phyloP scores from a whole-genome alignment of 1,284 basidiomycete species.

The Puccinia hordei region DNA sequence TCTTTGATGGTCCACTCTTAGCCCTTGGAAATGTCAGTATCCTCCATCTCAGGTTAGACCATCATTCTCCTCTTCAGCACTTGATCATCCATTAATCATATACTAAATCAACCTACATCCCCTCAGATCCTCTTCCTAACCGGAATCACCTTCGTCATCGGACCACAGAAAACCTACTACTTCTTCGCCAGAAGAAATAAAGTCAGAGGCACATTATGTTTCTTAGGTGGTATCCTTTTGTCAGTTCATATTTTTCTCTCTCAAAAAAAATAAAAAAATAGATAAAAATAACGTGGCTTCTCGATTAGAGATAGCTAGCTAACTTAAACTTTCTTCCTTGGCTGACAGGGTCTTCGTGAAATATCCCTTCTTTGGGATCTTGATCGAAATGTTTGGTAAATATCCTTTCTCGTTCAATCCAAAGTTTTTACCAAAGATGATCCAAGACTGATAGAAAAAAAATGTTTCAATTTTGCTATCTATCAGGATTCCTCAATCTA shows the following conservation, averaged over 20 bases:
- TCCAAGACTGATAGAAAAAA: not conserved
- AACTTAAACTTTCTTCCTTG: not conserved
- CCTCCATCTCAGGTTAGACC: slow-evolving; percentile 18
- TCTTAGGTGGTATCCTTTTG: slow-evolving; percentile 58
- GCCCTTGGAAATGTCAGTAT: slow-evolving; percentile 80
- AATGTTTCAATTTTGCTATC: no score
- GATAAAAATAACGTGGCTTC: no score
- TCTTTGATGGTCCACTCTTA: slow-evolving; percentile 95
- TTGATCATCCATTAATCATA: not conserved
- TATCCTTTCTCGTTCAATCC: slow-evolving; percentile 66
- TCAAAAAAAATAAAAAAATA: no score
- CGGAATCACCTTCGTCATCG: slow-evolving; percentile 89
- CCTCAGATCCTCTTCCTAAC: slow-evolving; percentile 74
- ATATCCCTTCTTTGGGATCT: slow-evolving; percentile 89
- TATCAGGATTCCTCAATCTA: slow-evolving; percentile 79
- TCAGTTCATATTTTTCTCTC: slow-evolving; percentile 28
- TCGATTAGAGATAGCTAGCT: no score
- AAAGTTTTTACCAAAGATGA: not conserved
- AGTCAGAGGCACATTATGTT: slow-evolving; percentile 72
- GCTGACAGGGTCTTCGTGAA: slow-evolving; percentile 80
- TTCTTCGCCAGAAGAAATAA: slow-evolving; percentile 98
- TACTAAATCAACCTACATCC: slow-evolving; percentile 58
- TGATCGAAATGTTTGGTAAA: slow-evolving; percentile 96
- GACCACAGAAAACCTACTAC: slow-evolving; percentile 87
- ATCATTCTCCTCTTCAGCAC: slow-evolving; percentile 11